Base-by-base conservation (phyloP, 371 early-diverging fungal species). In the Mortierella sp. region DNA sequence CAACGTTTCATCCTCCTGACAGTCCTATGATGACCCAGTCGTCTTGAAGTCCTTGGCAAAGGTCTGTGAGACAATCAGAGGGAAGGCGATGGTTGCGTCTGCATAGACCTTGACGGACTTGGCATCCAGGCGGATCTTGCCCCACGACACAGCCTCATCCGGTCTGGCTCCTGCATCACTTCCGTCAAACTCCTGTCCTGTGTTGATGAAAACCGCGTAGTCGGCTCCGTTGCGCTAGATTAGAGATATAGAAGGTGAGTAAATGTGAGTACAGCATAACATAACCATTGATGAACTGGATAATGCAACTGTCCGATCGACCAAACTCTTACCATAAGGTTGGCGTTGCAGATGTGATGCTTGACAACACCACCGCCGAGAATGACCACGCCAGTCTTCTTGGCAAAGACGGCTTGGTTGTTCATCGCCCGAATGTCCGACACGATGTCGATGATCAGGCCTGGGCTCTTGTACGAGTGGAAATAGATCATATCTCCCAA, bases 311-410 rank as follows among this genome's bases (percentile, higher is more conserved):
- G 0, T 8, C 7, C 9, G 11, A 11, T 57, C 3, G 60, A 14
- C 14, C 14, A 16, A 60, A 31, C 16, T 28, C 82, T 74, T 88
- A 95, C 94, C 99, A 99, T 99, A 57, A 99, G 91, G 88, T 99
- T 99, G 47, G 99, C 99, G 88, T 99, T 99, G 88, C 99, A 97
- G 81, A 99, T 99, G 88, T 99, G 99, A 89, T 99, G 99, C 90
- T 99, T 99, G 78, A 99, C 92, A 21, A 99, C 91, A 24, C 99
- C 99, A 80, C 99, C 98, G n/a, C 99, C 99, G 45, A 99, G 91
- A 79, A 99, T 98, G 57, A 99, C 97, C 84, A 98, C 95, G 34
- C 99, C 99, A 0, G 99, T 99, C 90, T 98, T 97, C 80, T 96
- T 95, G 21, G 97, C 97, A 91, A 95, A 96, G 0, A 99, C 96